Evolutionary conservation across 1,284 basidiomycete genomes (phyloP), one percentile per base, ranked within the genome.

Genomic region (Cryptococcus sp.): DNA sequence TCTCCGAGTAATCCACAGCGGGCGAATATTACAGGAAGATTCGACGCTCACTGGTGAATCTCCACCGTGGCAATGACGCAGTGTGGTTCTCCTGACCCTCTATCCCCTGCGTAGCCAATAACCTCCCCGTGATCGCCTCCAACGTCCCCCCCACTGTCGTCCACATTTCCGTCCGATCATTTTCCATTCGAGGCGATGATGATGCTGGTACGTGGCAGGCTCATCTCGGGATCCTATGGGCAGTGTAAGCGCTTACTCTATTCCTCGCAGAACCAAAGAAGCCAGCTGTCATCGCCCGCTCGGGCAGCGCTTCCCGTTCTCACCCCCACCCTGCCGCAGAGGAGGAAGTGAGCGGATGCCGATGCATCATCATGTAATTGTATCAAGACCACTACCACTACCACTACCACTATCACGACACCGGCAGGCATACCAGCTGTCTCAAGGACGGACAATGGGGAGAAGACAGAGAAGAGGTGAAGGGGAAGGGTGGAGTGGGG

Each of bases 1-100:
- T 78, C 80, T 91, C 55, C 83, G 89, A 38, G 81, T 93, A 40
- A 78, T 92, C 1, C 85, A 90, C 72, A 80, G 91, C 13, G 90
- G 90, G n/a, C 84, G 86, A 69, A 86, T 92, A 69, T 77, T 91
- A 42, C 85, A 88, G 67, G 89, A 92, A 68, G 89, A 91, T 46
- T 87, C 90, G 54, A 88, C 85, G 4, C 79, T 91, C 42, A 69
- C 80, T 20, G 82, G 88, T 89, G 64, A 69, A 86, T 83, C 18
- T 2, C 15, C 28, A 21, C 50, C 33, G 13, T 24, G n/a, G 38
- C 20, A 1, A 42, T 24, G 21, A 18, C n/a, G 24, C 11, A 46
- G 38, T 50, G 46, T 45, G 39, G 37, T 54, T 46, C 9, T 36
- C n/a, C 47, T 52, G 48, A 56, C 51, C 16, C 23, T 7, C 4